Conservation (phyloP, 805 yeast genomes). For the Naumovozyma dairenensis region DNA sequence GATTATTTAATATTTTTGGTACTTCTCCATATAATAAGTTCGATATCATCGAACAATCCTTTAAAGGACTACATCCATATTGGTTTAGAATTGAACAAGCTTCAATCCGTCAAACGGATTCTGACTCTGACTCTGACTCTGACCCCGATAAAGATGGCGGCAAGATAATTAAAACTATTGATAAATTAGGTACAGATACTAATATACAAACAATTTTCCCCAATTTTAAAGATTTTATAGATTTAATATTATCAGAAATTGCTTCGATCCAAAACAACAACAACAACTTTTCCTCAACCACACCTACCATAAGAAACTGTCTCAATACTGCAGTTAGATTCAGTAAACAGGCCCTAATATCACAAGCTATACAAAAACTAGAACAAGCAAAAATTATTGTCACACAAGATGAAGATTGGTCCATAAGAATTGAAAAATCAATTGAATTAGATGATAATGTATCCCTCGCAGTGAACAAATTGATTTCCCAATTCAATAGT, state of each 20-base stretch:
- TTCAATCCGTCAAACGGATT: conserved; percentile 35
- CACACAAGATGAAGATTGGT: conserved; percentile 68
- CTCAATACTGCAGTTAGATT: conserved; percentile 41
- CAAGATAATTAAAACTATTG: conserved; percentile 28
- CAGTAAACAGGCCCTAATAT: conserved; percentile 48
- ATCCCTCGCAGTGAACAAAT: conserved; percentile 15
- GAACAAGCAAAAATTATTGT: conserved; percentile 39
- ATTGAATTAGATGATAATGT: conserved; percentile 51
- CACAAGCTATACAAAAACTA: conserved; percentile 45
- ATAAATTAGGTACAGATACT: conserved; percentile 33
- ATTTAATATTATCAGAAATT: conserved; percentile 23
- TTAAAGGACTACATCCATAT: conserved; percentile 72
- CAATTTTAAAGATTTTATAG: conserved; percentile 34
- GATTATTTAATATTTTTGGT: conserved; percentile 61
- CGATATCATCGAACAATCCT: conserved; percentile 73
- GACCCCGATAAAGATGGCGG: no score
- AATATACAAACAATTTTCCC: conserved; percentile 45
- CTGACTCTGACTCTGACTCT: conserved; percentile 9
- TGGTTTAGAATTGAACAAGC: conserved; percentile 55
- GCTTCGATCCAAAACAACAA: background rate
- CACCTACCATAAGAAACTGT: conserved; percentile 23
- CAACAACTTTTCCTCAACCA: conserved; percentile 13
- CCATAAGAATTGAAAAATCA: conserved; percentile 56
- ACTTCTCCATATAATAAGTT: conserved; percentile 46
- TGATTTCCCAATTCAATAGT: conserved; percentile 14